Percentiles rank a stretch among this genome's conserved stretches.
Conservation (phyloP, 768 basidiomycete species). For the Lanmaoa pseudosensibilis region DNA sequence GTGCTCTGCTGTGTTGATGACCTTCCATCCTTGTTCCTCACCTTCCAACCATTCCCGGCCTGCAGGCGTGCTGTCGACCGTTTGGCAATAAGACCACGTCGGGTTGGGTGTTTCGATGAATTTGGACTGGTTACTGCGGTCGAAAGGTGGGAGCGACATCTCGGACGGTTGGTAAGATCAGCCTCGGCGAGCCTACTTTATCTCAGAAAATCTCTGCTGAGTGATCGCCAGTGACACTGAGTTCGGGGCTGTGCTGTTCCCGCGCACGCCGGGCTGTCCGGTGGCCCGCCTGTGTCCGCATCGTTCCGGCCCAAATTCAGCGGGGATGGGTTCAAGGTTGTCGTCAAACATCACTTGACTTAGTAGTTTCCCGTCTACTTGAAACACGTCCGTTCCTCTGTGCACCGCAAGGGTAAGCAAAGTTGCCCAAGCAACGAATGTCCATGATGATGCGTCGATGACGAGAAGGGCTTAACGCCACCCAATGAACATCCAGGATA, state of each 20-base stretch:
- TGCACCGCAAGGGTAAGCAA: not conserved
- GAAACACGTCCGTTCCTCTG: not conserved
- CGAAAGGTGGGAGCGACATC: slow-evolving; percentile 34
- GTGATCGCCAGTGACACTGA: too few species aligned
- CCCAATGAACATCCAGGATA: not conserved
- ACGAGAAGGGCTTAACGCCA: not conserved
- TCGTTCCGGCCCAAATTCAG: too few species aligned
- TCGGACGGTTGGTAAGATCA: not conserved
- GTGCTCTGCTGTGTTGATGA: slow-evolving; percentile 30
- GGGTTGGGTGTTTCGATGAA: slow-evolving; percentile 35
- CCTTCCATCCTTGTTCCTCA: slow-evolving; percentile 37
- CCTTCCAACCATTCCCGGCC: slow-evolving; percentile 37
- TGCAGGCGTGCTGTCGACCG: slow-evolving; percentile 25
- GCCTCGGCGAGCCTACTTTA: not conserved
- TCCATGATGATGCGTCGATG: not conserved
- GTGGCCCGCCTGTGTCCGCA: too few species aligned
- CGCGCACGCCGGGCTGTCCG: too few species aligned
- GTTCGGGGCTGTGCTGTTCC: not conserved
- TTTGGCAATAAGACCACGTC: slow-evolving; percentile 34
- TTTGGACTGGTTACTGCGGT: slow-evolving; percentile 12
- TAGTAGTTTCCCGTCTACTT: not conserved
- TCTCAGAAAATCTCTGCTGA: not conserved
- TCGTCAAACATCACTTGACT: not conserved
- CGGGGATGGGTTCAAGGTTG: not conserved
- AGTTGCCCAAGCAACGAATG: not conserved